Evolutionary conservation across 1,284 basidiomycete genomes (phyloP).

Genomic region (Rhodotorula sp.): DNA sequence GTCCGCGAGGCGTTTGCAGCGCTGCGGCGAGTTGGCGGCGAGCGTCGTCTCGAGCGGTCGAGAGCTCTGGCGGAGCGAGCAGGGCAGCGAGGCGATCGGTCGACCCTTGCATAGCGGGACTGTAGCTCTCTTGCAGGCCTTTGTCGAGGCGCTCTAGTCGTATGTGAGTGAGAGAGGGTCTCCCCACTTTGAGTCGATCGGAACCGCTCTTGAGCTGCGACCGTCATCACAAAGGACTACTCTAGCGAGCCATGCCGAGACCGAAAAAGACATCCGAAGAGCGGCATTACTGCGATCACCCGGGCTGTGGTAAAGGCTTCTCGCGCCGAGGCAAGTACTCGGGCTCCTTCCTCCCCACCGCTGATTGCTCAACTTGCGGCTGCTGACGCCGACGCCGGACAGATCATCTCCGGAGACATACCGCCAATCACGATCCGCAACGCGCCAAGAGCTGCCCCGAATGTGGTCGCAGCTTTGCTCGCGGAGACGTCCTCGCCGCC

Average conservation of each 20-base stretch:
- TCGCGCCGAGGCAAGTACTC: background rate
- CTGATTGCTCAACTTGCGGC: too few relatives aligned
- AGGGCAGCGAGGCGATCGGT: conserved; percentile 9
- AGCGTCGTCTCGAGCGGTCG: conserved; percentile 2
- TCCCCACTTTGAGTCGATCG: too few relatives aligned
- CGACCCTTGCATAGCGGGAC: background rate
- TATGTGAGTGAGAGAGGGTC: too few relatives aligned
- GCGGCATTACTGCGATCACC: background rate
- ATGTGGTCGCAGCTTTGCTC: background rate
- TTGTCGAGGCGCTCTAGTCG: too few relatives aligned
- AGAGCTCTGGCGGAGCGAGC: conserved; percentile 9
- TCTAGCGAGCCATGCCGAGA: background rate
- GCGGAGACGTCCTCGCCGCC: background rate
- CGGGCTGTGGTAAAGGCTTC: conserved; percentile 2
- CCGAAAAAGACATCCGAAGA: background rate
- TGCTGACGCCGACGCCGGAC: background rate
- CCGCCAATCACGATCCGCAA: conserved; percentile 1
- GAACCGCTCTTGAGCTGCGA: background rate
- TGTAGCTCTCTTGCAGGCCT: too few relatives aligned
- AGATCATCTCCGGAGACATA: conserved; percentile 2
- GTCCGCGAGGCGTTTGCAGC: conserved; percentile 8
- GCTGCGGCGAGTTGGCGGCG: background rate
- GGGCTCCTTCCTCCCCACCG: background rate
- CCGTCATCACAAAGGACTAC: background rate
- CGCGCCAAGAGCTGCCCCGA: background rate